Evolutionary conservation across 306 rosid genomes (phyloP), one percentile per base, ranked within the genome.

Genomic region (Cercis canadensis): DNA sequence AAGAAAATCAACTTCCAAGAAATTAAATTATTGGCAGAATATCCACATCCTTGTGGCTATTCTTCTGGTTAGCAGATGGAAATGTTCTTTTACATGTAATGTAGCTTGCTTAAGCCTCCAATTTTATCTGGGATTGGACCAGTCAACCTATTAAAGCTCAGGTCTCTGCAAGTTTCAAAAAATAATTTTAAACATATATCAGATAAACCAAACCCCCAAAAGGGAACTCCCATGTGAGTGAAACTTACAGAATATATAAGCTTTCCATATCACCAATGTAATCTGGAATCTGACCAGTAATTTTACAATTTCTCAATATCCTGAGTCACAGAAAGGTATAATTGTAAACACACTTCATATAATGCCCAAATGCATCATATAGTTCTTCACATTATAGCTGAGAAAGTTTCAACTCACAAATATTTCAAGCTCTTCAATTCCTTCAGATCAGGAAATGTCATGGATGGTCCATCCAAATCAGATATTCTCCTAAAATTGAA

Each of bases 81-180:
- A 57, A 19, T 64, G 11, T 65, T 3, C 62, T 46, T 96, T 83
- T 80, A 92, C 98, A 92, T 15, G 70, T 37, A 61, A 62, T 75
- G 5, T 17, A 84, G 8, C 5, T 2, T 1, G 6, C 5, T 2
- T 18, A 62, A 49, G 60, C 8, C 36, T 64, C 62, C 14, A 73
- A 87, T 33, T 43, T 82, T 39, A 6, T 21, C 24, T 52, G 94
- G 98, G 76, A 93, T 76, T 70, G 70, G 11, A 74, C 92, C 97
- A 0, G 80, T 87, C 75, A 93, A 75, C 58, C 21, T 80, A 62
- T 93, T 93, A 74, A 83, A 93, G 85, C 98, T 93, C 71, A 93
- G 67, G 77, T 93, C 97, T 70, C 97, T 89, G 70, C 5, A 81
- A 62, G 43, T 43, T 43, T 1, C 29, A 47, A 11, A 39, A 19